These are phyloP conservation scores for Henningerozyma blattae DNA, from an alignment of 805 yeast genomes.

Conservation along the genomic window DNA sequence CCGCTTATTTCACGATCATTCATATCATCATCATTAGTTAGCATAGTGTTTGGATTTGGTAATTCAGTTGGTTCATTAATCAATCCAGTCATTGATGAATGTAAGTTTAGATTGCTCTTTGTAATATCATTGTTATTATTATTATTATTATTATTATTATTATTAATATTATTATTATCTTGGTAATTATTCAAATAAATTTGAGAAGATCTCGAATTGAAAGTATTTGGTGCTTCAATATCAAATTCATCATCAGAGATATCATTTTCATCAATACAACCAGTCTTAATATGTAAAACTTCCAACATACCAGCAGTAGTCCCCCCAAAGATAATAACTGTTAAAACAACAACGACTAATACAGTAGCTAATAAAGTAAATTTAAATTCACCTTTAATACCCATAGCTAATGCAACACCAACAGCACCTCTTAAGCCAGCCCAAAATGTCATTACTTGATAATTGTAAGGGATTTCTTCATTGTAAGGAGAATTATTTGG, in stretches of 20 bases:
- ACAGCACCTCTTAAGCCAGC: slow-evolving; percentile 99
- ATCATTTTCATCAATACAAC: slow-evolving; percentile 64
- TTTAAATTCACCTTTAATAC: slow-evolving; percentile 88
- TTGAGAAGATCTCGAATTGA: slow-evolving; percentile 3
- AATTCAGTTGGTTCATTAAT: not conserved
- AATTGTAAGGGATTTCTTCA: slow-evolving; percentile 88
- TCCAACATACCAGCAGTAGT: slow-evolving; percentile 98
- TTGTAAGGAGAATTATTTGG: slow-evolving; percentile 24
- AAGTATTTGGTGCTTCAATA: slow-evolving; percentile 52
- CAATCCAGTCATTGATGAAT: not conserved
- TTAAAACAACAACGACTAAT: slow-evolving; percentile 87
- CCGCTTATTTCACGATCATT: not conserved
- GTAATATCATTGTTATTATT: not conserved
- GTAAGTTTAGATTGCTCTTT: too few relatives aligned
- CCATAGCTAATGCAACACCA: slow-evolving; percentile 98
- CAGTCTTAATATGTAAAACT: slow-evolving; percentile 83
- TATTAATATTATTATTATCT: slow-evolving; percentile 1
- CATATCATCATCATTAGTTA: not conserved
- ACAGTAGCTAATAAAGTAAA: slow-evolving; percentile 87
- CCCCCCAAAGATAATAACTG: slow-evolving; percentile 95
- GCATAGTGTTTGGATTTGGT: not conserved
- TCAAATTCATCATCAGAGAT: slow-evolving; percentile 94
- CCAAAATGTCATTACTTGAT: slow-evolving; percentile 99
- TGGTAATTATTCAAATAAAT: not conserved
- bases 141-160: slow-evolving; percentile 1